phyloP scores from a whole-genome alignment of 306 rosid genomes.

The Hippophae rhamnoides region DNA sequence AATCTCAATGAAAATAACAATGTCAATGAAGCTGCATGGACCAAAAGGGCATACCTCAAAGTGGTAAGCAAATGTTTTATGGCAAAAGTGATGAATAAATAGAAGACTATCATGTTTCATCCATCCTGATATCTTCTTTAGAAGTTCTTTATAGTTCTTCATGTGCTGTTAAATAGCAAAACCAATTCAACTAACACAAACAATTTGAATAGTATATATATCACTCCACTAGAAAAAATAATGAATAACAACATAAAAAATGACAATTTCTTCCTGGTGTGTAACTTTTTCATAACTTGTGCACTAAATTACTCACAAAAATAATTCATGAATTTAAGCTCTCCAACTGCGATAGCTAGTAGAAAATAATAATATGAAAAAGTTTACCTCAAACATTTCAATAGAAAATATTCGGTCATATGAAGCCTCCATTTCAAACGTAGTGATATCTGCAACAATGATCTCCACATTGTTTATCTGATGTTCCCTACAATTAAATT shows the following conservation, averaged over 20 bases:
- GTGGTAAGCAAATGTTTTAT: slow-evolving; percentile 79
- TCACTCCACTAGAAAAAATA: not conserved
- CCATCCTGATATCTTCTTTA: slow-evolving; percentile 83
- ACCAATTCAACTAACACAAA: not conserved
- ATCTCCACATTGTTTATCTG: slow-evolving; percentile 60
- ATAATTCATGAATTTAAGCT: too few relatives aligned
- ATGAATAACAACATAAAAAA: too few relatives aligned
- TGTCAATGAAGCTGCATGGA: not conserved
- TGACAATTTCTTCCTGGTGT: too few relatives aligned
- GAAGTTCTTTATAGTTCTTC: slow-evolving; percentile 87
- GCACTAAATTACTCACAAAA: too few relatives aligned
- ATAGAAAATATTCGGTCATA: slow-evolving; percentile 78
- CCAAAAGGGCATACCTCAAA: slow-evolving; percentile 55
- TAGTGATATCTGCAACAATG: slow-evolving; percentile 69
- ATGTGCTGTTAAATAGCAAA: slow-evolving; percentile 53
- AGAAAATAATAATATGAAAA: not conserved
- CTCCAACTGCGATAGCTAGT: too few relatives aligned
- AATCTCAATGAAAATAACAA: not conserved
- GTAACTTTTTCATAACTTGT: too few relatives aligned
- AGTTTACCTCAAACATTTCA: slow-evolving; percentile 80
- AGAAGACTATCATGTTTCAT: slow-evolving; percentile 70
- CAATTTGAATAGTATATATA: not conserved
- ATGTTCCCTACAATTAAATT: slow-evolving; percentile 37
- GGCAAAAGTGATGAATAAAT: slow-evolving; percentile 77
- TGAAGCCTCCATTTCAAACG: slow-evolving; percentile 66